phyloP scores from a whole-genome alignment of 2,329 filamentous ascomycete species.

The Myriosclerotinia scirpicola region DNA sequence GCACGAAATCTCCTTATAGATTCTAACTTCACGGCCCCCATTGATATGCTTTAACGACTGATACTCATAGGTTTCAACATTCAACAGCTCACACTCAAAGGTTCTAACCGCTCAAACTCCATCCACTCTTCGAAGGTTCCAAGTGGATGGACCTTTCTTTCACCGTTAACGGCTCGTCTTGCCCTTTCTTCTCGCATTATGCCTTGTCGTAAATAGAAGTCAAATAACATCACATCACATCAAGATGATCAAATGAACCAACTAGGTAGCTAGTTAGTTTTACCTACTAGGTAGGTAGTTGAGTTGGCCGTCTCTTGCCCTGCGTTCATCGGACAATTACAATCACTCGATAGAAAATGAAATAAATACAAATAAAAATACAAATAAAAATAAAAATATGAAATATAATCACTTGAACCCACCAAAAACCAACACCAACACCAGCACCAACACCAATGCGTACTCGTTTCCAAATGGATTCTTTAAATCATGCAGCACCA shows the following conservation, averaged over 20 bases:
- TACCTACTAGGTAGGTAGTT: neutral
- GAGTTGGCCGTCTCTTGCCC: conserved; percentile 2
- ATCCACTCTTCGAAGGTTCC: neutral
- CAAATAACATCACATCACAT: neutral
- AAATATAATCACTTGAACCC: neutral
- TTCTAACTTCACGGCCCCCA: neutral
- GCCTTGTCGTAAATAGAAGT: neutral
- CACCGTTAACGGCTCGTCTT: neutral
- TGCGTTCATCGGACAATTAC: neutral
- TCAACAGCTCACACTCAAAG: no score
- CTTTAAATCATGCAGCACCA: conserved; percentile 4
- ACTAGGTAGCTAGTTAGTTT: neutral
- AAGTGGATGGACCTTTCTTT: neutral
- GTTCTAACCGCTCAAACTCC: neutral
- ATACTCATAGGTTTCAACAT: no score
- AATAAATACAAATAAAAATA: neutral
- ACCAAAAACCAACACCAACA: neutral
- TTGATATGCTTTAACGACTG: no score
- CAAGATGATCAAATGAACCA: neutral
- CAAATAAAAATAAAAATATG: neutral
- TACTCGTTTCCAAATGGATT: neutral
- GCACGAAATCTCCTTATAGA: neutral
- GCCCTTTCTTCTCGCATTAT: neutral
- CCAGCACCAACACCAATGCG: no score
- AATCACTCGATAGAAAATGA: neutral